Evolutionary conservation across 257 asterid species (phyloP).

Genomic region (Euphrasia confusa): DNA sequence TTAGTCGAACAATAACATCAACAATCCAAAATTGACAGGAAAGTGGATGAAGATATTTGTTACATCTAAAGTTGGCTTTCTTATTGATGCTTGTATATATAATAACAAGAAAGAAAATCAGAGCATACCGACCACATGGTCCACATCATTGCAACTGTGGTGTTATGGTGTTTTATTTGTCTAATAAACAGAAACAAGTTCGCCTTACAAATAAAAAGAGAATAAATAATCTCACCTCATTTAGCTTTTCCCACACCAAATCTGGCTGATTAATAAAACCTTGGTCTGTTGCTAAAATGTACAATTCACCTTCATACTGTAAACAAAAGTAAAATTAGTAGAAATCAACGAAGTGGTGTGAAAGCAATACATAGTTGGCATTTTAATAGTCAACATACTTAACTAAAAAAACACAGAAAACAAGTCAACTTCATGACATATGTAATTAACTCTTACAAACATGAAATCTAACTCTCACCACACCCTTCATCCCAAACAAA

Average conservation of each 20-base stretch:
- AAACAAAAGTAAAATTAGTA: conserved; percentile 13
- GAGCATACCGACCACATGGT: conserved; percentile 3
- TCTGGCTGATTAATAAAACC: conserved; percentile 87
- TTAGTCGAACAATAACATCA: neutral
- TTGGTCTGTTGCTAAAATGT: conserved; percentile 89
- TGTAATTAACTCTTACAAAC: conserved; percentile 4
- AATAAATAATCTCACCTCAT: conserved; percentile 59
- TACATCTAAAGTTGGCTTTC: neutral
- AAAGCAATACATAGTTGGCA: conserved; percentile 18
- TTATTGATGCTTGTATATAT: neutral
- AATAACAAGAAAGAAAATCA: conserved; percentile 9
- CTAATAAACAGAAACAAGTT: conserved; percentile 21
- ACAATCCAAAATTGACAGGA: neutral
- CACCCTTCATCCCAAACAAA: neutral
- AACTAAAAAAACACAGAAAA: conserved; percentile 1
- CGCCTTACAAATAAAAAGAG: conserved; percentile 1
- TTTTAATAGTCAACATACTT: conserved; percentile 9
- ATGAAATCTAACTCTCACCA: neutral
- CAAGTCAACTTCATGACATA: conserved; percentile 6
- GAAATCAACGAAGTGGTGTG: conserved; percentile 23
- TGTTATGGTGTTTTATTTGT: conserved; percentile 1
- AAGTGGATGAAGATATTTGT: neutral
- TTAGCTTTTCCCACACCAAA: conserved; percentile 93
- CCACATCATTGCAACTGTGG: conserved; percentile 13
- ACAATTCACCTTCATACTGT: conserved; percentile 91